Conservation (phyloP, 495 filamentous ascomycete species). For the Podospora tetraspora region DNA sequence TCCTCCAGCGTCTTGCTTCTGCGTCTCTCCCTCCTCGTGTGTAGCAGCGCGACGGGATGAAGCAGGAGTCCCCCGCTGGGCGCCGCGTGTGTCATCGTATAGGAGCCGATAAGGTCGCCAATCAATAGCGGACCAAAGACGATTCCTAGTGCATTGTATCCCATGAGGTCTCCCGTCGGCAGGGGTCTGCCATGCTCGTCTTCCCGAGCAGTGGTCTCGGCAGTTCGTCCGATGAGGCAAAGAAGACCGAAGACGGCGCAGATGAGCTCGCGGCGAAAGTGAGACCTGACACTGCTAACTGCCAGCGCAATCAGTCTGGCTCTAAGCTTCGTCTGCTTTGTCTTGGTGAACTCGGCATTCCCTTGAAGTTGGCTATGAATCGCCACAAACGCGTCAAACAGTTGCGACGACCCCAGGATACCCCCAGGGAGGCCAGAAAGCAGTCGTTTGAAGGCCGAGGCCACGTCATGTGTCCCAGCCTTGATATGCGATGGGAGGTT, state of each 20-base stretch:
- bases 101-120: constrained; percentile 48
- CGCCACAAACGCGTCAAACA: constrained; percentile 61
- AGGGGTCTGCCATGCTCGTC: constrained; percentile 44
- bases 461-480: constrained; percentile 60
- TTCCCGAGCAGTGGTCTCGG: constrained; percentile 45
- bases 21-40: constrained; percentile 36
- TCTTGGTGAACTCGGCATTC: constrained; percentile 43
- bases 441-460: constrained; percentile 65
- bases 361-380: constrained; percentile 54
- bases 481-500: constrained; percentile 52
- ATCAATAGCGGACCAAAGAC: constrained; percentile 61
- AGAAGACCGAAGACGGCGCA: constrained; percentile 62
- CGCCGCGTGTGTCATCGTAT: constrained; percentile 36
- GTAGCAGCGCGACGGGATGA: constrained; percentile 31
- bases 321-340: constrained; percentile 48
- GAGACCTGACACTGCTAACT: constrained; percentile 50
- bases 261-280: constrained; percentile 56
- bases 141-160: constrained; percentile 56
- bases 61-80: constrained; percentile 36
- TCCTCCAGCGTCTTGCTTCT: constrained; percentile 18
- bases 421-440: constrained; percentile 67
- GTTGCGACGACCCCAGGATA: constrained; percentile 59
- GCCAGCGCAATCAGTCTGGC: constrained; percentile 61
- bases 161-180: constrained; percentile 51
- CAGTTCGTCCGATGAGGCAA: constrained; percentile 48